phyloP scores from a whole-genome alignment of 345 rosid species.

The Ceriops decandra region DNA sequence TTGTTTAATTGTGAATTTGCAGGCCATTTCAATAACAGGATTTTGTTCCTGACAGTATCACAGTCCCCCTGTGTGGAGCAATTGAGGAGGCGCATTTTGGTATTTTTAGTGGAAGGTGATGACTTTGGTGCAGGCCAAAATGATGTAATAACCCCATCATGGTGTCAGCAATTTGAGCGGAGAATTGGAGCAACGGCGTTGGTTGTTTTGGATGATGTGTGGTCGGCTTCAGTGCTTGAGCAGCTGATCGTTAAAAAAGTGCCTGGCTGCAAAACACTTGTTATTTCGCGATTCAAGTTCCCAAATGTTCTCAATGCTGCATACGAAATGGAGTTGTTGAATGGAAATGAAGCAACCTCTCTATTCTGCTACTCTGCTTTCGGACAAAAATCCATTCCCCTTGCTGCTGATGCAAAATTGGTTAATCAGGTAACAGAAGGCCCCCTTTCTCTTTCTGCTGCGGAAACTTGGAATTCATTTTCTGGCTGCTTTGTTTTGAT shows the following conservation, averaged over 20 bases:
- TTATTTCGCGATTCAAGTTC: conserved; percentile 72
- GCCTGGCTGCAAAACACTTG: conserved; percentile 64
- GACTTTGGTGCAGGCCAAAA: conserved; percentile 21
- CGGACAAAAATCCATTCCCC: conserved; percentile 58
- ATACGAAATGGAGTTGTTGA: conserved; percentile 62
- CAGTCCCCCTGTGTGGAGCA: conserved; percentile 68
- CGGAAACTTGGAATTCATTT: background rate
- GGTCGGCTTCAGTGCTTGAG: conserved; percentile 58
- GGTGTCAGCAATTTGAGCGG: conserved; percentile 36
- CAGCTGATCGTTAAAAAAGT: conserved; percentile 41
- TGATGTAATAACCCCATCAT: conserved; percentile 23
- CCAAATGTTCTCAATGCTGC: conserved; percentile 26
- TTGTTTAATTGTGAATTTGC: conserved; percentile 8
- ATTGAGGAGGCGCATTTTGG: conserved; percentile 40
- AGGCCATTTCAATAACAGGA: conserved; percentile 51
- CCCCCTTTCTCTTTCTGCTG: background rate
- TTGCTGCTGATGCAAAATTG: conserved; percentile 38
- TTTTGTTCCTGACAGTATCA: conserved; percentile 75
- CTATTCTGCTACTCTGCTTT: conserved; percentile 78
- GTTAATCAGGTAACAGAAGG: conserved; percentile 58
- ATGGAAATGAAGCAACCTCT: conserved; percentile 55
- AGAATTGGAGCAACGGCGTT: conserved; percentile 27
- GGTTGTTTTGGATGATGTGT: conserved; percentile 85
- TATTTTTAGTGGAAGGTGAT: conserved; percentile 40
- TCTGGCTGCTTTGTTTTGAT: conserved; percentile 5